Evolutionary conservation across 1,139 yeast species (phyloP).

Genomic region (Keqinozyma sinolaborantium): DNA sequence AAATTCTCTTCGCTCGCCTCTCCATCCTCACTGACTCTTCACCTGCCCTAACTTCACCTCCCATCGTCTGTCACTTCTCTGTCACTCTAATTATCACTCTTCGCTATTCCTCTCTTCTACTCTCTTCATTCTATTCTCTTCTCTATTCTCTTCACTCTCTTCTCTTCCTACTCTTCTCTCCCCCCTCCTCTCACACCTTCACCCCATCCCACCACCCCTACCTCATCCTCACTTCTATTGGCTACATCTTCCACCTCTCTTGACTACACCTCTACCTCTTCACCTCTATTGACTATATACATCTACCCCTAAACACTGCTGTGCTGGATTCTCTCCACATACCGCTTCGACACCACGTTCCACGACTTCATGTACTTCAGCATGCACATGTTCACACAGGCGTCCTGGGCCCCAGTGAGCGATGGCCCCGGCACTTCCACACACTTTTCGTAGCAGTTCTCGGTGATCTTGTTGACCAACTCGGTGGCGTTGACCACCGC

Average conservation of each 20-base stretch:
- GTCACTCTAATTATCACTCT: too few species aligned
- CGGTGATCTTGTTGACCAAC: conserved; percentile 81
- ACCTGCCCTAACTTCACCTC: too few species aligned
- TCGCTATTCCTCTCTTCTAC: too few species aligned
- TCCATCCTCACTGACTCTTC: too few species aligned
- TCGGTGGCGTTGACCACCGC: conserved; percentile 90
- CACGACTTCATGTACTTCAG: conserved; percentile 89
- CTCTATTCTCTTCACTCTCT: too few species aligned
- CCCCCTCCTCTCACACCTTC: too few species aligned
- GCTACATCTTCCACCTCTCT: too few species aligned
- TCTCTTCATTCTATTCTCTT: too few species aligned
- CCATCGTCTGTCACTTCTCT: too few species aligned
- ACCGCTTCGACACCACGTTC: conserved; percentile 77
- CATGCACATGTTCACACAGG: conserved; percentile 72
- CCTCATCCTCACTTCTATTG: too few species aligned
- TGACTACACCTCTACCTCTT: background rate
- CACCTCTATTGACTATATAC: background rate
- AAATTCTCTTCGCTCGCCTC: too few species aligned
- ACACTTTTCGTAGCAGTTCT: conserved; percentile 83
- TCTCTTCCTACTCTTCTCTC: too few species aligned
- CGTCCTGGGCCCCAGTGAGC: conserved; percentile 27
- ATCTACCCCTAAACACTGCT: background rate
- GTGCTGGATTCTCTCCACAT: conserved; percentile 66
- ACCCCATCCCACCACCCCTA: conserved; percentile 3
- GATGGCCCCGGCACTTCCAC: conserved; percentile 48